Conservation (phyloP, 2,329 filamentous ascomycete species). For the Lasiodiplodia citricola region DNA sequence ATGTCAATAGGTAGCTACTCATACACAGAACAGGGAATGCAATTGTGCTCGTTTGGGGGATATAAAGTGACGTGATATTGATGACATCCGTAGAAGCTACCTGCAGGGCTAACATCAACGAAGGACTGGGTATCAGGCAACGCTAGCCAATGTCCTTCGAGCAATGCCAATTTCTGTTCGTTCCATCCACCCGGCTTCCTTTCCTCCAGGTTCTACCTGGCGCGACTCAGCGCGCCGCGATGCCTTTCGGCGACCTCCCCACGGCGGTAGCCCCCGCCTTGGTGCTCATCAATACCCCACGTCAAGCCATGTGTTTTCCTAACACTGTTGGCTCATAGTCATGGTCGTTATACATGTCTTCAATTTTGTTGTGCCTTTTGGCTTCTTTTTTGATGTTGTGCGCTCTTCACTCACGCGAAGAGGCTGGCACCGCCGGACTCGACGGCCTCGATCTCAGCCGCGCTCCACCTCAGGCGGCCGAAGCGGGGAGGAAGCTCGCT, state of each 20-base stretch:
- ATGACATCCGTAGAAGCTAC: slow-evolving; percentile 7
- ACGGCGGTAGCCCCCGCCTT: background rate
- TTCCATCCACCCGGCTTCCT: background rate
- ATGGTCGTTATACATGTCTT: slow-evolving; percentile 1
- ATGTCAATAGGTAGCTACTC: background rate
- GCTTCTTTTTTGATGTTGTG: background rate
- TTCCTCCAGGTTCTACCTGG: slow-evolving; percentile 6
- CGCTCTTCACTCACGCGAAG: slow-evolving; percentile 49
- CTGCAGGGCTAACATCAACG: slow-evolving; percentile 5
- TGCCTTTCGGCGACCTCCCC: slow-evolving; percentile 14
- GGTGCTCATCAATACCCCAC: slow-evolving; percentile 4
- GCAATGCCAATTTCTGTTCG: slow-evolving; percentile 5
- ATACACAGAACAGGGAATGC: background rate
- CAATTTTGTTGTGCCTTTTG: background rate
- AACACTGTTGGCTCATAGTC: background rate
- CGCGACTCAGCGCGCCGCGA: slow-evolving; percentile 15
- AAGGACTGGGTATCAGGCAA: slow-evolving; percentile 18
- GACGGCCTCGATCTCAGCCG: slow-evolving; percentile 91
- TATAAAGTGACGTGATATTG: slow-evolving; percentile 16
- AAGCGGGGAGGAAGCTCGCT: slow-evolving; percentile 86
- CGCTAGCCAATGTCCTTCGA: background rate
- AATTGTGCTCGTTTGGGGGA: background rate
- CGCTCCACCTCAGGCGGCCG: slow-evolving; percentile 72
- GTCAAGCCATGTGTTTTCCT: slow-evolving; percentile 2
- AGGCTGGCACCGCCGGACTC: slow-evolving; percentile 87